Conservation (phyloP, 202 grass and related monocot species). For the Hordeum pubiflorum region DNA sequence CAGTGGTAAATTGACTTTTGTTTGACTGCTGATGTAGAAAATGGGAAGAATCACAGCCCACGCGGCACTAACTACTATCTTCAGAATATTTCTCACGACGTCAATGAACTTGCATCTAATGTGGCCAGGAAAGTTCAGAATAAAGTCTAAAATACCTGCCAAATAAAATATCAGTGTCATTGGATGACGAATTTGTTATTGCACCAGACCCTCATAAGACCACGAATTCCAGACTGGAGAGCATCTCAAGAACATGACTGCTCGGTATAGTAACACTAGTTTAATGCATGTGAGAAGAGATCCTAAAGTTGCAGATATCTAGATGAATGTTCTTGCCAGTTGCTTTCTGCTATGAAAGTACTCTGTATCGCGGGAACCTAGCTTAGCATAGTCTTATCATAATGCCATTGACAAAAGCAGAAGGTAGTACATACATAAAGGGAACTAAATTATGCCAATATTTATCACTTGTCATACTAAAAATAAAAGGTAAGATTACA, state of each 20-base stretch:
- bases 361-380: not conserved
- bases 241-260: slow-evolving; percentile 14
- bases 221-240: slow-evolving; percentile 5
- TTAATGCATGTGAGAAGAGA: slow-evolving; percentile 2
- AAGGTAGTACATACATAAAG: slow-evolving; percentile 4
- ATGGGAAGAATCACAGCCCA: slow-evolving; percentile 86
- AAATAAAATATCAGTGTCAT: slow-evolving; percentile 22
- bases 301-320: not conserved
- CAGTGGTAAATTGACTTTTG: slow-evolving; percentile 52
- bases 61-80: slow-evolving; percentile 57
- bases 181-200: not conserved
- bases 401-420: slow-evolving; percentile 1
- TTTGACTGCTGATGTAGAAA: slow-evolving; percentile 62
- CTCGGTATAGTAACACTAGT: not conserved
- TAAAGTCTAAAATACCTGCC: slow-evolving; percentile 78
- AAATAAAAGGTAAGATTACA: not conserved
- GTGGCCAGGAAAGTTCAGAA: slow-evolving; percentile 85
- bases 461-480: not conserved
- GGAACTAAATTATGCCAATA: slow-evolving; percentile 5
- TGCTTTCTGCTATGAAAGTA: not conserved
- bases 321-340: not conserved
- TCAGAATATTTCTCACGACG: slow-evolving; percentile 69
- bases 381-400: not conserved
- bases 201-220: not conserved
- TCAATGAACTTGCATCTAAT: slow-evolving; percentile 78